These are phyloP conservation scores for Teunomyces stri DNA, from an alignment of 805 yeast species.

Conservation along the genomic window DNA sequence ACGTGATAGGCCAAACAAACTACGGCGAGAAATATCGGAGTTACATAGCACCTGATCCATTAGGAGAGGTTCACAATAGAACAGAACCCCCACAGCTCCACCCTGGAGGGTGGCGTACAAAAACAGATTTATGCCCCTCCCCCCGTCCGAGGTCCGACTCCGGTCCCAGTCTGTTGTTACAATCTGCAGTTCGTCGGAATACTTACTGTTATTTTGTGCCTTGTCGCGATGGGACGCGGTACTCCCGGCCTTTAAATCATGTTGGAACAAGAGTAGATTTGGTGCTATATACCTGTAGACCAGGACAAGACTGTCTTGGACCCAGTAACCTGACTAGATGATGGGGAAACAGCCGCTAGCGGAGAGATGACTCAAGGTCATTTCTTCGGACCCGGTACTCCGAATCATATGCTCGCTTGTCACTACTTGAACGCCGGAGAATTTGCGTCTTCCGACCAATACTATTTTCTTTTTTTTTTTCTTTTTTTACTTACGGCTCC, in stretches of 20 bases:
- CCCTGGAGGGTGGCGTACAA: neutral
- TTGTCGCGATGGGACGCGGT: neutral
- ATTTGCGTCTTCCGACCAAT: neutral
- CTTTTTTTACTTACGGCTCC: neutral
- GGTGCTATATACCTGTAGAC: neutral
- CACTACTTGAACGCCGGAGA: neutral
- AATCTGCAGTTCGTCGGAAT: neutral
- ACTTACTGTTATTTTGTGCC: too few relatives aligned
- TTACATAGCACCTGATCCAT: neutral
- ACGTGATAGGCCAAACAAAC: too few relatives aligned
- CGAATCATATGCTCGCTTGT: slow-evolving; percentile 3
- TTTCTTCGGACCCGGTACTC: neutral
- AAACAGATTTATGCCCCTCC: neutral
- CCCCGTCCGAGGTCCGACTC: neutral
- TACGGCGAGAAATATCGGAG: too few relatives aligned
- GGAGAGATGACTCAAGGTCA: slow-evolving; percentile 2
- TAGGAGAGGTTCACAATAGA: neutral
- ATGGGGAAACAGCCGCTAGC: too few relatives aligned
- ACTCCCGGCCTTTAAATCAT: neutral
- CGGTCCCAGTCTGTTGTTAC: neutral
- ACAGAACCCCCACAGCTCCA: neutral
- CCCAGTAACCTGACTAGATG: too few relatives aligned
- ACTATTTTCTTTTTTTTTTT: neutral
- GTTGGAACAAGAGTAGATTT: neutral
- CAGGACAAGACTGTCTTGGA: neutral